Evolutionary conservation across 805 yeast genomes (phyloP).

Genomic region (Monosporozyma solicola): DNA sequence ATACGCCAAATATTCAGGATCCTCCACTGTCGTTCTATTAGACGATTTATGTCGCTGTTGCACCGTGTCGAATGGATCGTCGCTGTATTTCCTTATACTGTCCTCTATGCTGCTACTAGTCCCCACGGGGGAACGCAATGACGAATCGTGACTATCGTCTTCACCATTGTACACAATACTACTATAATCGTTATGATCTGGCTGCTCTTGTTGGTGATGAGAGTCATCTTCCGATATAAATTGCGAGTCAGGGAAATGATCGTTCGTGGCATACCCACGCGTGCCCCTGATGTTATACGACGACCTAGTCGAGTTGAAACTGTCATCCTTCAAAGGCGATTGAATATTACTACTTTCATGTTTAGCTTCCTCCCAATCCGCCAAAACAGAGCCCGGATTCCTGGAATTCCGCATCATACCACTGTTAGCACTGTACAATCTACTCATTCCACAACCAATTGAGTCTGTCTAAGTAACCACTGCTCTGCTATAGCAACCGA

Average conservation of each 20-base stretch:
- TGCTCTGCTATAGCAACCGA: not conserved
- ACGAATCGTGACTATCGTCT: constrained; percentile 2
- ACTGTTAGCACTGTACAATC: not conserved
- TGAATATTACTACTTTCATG: not conserved
- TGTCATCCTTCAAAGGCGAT: not conserved
- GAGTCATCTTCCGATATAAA: not conserved
- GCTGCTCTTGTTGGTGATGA: not conserved
- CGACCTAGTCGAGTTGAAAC: not conserved
- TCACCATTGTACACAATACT: not conserved
- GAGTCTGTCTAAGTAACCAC: not conserved
- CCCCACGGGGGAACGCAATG: not conserved
- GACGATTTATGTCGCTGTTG: constrained; percentile 8
- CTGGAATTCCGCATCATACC: not conserved
- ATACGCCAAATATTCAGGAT: constrained; percentile 7
- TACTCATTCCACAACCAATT: not conserved
- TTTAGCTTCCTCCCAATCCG: not conserved
- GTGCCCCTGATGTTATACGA: not conserved
- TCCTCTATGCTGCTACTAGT: not conserved
- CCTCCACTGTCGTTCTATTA: constrained; percentile 5
- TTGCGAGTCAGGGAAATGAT: not conserved
- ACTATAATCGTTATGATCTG: not conserved
- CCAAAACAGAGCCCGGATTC: not conserved
- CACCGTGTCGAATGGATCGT: constrained; percentile 4
- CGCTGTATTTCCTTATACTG: not conserved
- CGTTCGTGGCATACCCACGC: not conserved